Evolutionary conservation across 495 filamentous ascomycete genomes (phyloP).

Genomic region (Aspergillus hancockii): DNA sequence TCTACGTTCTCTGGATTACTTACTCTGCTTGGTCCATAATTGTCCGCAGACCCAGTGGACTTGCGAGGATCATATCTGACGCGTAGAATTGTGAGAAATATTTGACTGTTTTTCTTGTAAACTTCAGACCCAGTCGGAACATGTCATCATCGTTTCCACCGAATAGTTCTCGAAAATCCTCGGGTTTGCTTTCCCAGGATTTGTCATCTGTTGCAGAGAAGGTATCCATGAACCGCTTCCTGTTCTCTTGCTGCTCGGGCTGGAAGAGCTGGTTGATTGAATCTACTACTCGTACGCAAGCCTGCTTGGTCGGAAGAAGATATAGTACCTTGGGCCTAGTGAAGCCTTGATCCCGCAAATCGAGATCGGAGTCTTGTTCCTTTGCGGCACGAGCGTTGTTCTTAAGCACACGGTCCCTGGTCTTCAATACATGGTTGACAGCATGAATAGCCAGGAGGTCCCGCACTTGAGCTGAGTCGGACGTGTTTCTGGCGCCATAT

Average conservation of each 20-base stretch:
- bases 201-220: constrained; percentile 68
- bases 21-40: constrained; percentile 74
- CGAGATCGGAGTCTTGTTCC: constrained; percentile 62
- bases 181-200: constrained; percentile 70
- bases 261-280: constrained; percentile 69
- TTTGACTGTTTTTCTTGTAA: constrained; percentile 92
- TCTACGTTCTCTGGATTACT: constrained; percentile 12
- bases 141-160: constrained; percentile 94
- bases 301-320: constrained; percentile 81
- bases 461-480: constrained; percentile 65
- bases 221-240: constrained; percentile 82
- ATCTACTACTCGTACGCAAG: constrained; percentile 75
- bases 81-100: constrained; percentile 95
- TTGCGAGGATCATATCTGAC: constrained; percentile 91
- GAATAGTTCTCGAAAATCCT: constrained; percentile 89
- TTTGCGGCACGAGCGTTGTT: constrained; percentile 78
- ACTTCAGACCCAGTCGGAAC: constrained; percentile 91
- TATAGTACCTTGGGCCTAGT: constrained; percentile 91
- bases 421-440: constrained; percentile 91
- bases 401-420: constrained; percentile 86
- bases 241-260: constrained; percentile 92
- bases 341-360: constrained; percentile 92
- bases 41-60: constrained; percentile 84
- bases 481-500: constrained; percentile 67
- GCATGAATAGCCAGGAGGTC: constrained; percentile 78